These are phyloP conservation scores for Fusarium longipes DNA, from an alignment of 2,329 filamentous ascomycete genomes.

Conservation along the genomic window DNA sequence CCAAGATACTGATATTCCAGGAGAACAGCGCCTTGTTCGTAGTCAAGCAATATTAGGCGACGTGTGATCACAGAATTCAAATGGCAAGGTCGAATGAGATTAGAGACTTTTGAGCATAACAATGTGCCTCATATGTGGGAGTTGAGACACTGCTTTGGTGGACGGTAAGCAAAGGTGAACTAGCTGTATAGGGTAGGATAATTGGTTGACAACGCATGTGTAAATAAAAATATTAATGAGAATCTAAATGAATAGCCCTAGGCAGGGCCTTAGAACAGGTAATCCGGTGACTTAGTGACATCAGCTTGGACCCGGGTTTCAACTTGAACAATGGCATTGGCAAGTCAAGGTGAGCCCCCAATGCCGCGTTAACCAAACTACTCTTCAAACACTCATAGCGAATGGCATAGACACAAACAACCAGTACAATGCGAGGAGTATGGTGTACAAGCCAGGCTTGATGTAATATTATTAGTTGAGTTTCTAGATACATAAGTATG, in stretches of 20 bases:
- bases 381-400: not conserved
- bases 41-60: not conserved
- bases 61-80: no score
- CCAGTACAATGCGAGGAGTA: not conserved
- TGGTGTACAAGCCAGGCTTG: slow-evolving; percentile 9
- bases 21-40: not conserved
- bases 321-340: not conserved
- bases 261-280: no score
- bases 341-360: not conserved
- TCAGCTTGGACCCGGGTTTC: no score
- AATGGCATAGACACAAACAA: not conserved
- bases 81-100: not conserved
- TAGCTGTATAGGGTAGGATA: not conserved
- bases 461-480: slow-evolving; percentile 38
- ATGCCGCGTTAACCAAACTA: not conserved
- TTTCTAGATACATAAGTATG: slow-evolving; percentile 31
- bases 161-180: not conserved
- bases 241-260: not conserved
- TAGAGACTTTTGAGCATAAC: no score
- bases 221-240: not conserved
- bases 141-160: not conserved
- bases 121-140: not conserved
- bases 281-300: no score
- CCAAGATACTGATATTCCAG: not conserved
- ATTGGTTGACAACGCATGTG: not conserved